Conservation (phyloP, 805 yeast species). For the Pichia paraexigua region DNA sequence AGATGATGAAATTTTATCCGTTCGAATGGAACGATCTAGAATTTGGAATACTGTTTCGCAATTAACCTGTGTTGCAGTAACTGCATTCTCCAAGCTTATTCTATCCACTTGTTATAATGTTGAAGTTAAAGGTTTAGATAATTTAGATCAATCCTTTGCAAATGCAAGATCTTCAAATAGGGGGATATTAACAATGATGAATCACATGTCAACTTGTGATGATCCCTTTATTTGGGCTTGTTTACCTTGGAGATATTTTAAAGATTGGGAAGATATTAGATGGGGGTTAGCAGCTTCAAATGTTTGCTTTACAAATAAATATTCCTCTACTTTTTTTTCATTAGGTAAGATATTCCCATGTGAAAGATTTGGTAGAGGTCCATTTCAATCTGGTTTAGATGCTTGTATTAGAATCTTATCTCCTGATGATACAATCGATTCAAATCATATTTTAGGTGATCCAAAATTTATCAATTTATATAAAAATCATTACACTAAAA, state of each 20-base stretch:
- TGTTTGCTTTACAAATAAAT: slow-evolving; percentile 62
- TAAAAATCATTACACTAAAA: background rate
- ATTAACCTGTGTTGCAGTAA: slow-evolving; percentile 58
- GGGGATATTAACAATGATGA: slow-evolving; percentile 79
- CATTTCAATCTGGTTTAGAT: slow-evolving; percentile 85
- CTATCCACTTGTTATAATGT: slow-evolving; percentile 59
- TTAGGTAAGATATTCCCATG: slow-evolving; percentile 86
- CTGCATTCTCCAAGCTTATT: slow-evolving; percentile 54
- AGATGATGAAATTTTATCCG: slow-evolving; percentile 51
- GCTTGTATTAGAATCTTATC: slow-evolving; percentile 74
- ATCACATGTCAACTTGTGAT: slow-evolving; percentile 86
- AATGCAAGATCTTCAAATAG: slow-evolving; percentile 60
- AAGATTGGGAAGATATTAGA: slow-evolving; percentile 58
- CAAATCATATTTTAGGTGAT: slow-evolving; percentile 28
- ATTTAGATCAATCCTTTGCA: slow-evolving; percentile 55
- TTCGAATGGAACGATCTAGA: slow-evolving; percentile 42
- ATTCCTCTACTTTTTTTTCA: slow-evolving; percentile 58
- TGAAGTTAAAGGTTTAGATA: slow-evolving; percentile 50
- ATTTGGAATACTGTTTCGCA: slow-evolving; percentile 66
- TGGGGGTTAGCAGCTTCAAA: slow-evolving; percentile 96
- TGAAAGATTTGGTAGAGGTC: slow-evolving; percentile 84
- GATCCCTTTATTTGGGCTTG: slow-evolving; percentile 90
- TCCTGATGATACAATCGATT: slow-evolving; percentile 62
- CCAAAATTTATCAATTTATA: background rate
- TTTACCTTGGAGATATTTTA: slow-evolving; percentile 62